A percentile compares a stretch with the other conserved stretches of the same genome.
Evolutionary conservation across 257 asterid species (phyloP).

Genomic region (Echium plantagineum): DNA sequence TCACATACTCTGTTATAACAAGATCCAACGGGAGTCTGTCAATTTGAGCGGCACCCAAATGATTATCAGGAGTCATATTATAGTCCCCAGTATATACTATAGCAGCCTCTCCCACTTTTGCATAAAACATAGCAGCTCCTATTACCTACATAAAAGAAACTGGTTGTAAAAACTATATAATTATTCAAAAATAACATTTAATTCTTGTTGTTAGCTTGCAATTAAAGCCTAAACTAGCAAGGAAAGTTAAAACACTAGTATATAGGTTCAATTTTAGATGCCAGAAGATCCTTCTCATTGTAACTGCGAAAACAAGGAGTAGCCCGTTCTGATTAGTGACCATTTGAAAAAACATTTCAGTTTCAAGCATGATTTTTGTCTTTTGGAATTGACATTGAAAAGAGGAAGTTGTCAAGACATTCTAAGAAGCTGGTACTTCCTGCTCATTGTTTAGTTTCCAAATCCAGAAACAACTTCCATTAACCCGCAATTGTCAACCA

Average conservation of each 20-base stretch:
- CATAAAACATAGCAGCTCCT: slow-evolving; percentile 98
- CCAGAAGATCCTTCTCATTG: no score
- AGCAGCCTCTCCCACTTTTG: slow-evolving; percentile 85
- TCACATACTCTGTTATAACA: slow-evolving; percentile 75
- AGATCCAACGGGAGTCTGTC: slow-evolving; percentile 76
- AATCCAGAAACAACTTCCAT: neutral
- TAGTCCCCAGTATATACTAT: slow-evolving; percentile 89
- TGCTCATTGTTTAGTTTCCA: neutral
- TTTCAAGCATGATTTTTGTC: neutral
- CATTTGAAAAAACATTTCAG: no score
- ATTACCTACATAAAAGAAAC: slow-evolving; percentile 44
- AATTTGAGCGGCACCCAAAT: slow-evolving; percentile 97
- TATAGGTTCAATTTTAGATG: no score
- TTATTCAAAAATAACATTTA: neutral
- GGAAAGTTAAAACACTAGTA: no score
- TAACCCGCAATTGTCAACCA: neutral
- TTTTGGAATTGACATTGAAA: neutral
- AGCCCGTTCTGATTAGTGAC: neutral
- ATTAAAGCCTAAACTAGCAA: neutral
- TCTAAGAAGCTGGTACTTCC: neutral
- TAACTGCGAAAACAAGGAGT: no score
- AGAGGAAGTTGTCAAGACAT: neutral
- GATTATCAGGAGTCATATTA: slow-evolving; percentile 90
- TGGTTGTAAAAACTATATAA: neutral
- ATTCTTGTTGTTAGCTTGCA: neutral